phyloP scores from a whole-genome alignment of 768 basidiomycete species.

The Trametes coccinea region DNA sequence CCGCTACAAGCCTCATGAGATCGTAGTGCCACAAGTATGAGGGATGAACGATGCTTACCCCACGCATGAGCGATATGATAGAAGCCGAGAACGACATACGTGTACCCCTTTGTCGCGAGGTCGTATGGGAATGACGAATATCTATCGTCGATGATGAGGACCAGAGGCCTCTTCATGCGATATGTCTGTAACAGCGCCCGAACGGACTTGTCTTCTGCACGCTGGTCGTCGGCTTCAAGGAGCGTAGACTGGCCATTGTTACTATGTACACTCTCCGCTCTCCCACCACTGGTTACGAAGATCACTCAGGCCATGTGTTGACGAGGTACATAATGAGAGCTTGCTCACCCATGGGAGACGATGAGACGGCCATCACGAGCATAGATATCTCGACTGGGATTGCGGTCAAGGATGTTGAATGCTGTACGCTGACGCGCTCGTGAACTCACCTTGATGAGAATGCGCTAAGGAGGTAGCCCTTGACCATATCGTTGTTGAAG shows the following conservation, averaged over 20 bases:
- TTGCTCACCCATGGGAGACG: slow-evolving; percentile 77
- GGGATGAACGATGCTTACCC: slow-evolving; percentile 46
- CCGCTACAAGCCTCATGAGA: slow-evolving; percentile 46
- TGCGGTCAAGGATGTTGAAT: not conserved
- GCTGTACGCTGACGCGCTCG: not conserved
- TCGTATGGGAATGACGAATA: slow-evolving; percentile 76
- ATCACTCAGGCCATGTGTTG: not conserved
- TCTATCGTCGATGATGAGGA: slow-evolving; percentile 71
- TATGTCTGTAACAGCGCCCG: slow-evolving; percentile 65
- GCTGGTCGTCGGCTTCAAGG: slow-evolving; percentile 62
- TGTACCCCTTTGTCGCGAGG: slow-evolving; percentile 46
- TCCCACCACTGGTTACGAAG: slow-evolving; percentile 56
- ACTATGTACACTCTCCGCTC: slow-evolving; percentile 55
- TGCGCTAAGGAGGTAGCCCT: slow-evolving; percentile 76
- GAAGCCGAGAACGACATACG: slow-evolving; percentile 63
- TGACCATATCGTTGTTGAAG: slow-evolving; percentile 54
- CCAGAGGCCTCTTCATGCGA: slow-evolving; percentile 56
- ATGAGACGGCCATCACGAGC: slow-evolving; percentile 66
- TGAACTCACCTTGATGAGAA: slow-evolving; percentile 62
- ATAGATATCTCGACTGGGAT: slow-evolving; percentile 66
- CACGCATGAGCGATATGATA: slow-evolving; percentile 73
- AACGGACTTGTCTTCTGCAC: slow-evolving; percentile 68
- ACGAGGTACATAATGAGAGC: not conserved
- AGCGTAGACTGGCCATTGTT: slow-evolving; percentile 41
- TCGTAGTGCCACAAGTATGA: slow-evolving; percentile 10